phyloP scores from a whole-genome alignment of 495 filamentous ascomycete genomes.

The Xylaria bambusicola region DNA sequence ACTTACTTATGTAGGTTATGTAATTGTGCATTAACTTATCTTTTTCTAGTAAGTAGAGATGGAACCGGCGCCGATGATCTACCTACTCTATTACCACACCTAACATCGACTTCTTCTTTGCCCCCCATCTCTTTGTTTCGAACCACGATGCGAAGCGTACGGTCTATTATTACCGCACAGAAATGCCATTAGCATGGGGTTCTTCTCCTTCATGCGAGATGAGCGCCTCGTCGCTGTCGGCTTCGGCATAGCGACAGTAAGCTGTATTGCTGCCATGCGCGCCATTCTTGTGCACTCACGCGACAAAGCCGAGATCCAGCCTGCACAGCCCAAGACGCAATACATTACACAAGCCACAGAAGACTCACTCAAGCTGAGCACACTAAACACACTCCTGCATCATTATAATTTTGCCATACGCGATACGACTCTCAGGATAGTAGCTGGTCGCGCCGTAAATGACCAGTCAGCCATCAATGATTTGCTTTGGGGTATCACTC shows the following conservation, averaged over 20 bases:
- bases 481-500: slow-evolving; percentile 53
- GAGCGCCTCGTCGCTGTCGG: slow-evolving; percentile 45
- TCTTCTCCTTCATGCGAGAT: slow-evolving; percentile 38
- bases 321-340: slow-evolving; percentile 53
- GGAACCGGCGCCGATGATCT: too few species aligned
- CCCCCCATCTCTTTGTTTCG: background rate
- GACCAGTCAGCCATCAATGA: slow-evolving; percentile 43
- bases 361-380: slow-evolving; percentile 50
- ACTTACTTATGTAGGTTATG: too few species aligned
- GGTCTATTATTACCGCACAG: slow-evolving; percentile 18
- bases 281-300: slow-evolving; percentile 45
- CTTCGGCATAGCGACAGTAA: slow-evolving; percentile 41
- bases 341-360: slow-evolving; percentile 64
- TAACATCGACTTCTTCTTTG: background rate
- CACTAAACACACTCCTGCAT: slow-evolving; percentile 52
- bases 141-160: background rate
- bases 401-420: slow-evolving; percentile 57
- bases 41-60: too few species aligned
- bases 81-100: slow-evolving; percentile 11
- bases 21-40: too few species aligned
- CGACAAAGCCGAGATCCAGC: slow-evolving; percentile 50
- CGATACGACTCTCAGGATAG: slow-evolving; percentile 53
- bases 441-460: slow-evolving; percentile 54
- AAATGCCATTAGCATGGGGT: slow-evolving; percentile 33
- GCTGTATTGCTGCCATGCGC: slow-evolving; percentile 40